Percentiles rank a stretch among this genome's conserved stretches.
These are phyloP conservation scores for Jasminum sambac DNA, from an alignment of 257 asterid genomes.

Conservation along the genomic window DNA sequence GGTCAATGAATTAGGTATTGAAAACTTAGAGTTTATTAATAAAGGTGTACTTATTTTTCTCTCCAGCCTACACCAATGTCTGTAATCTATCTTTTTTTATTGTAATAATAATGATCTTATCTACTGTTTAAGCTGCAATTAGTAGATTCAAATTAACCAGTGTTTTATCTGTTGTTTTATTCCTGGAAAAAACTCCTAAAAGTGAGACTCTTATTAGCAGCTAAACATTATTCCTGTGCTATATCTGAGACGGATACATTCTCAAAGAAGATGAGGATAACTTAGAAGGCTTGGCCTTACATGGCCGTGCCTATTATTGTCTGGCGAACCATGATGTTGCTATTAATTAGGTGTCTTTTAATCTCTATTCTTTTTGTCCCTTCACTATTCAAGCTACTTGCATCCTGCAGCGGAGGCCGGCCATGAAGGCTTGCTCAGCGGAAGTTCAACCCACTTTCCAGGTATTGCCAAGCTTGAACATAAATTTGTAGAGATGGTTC, in stretches of 20 bases:
- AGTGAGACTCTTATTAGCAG: constrained; percentile 60
- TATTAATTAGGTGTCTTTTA: constrained; percentile 60
- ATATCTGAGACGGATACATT: constrained; percentile 73
- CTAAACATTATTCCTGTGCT: constrained; percentile 74
- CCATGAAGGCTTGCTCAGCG: no score
- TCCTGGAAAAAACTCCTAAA: constrained; percentile 84
- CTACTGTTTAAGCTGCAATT: background rate
- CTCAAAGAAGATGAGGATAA: constrained; percentile 87
- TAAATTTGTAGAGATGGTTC: no score
- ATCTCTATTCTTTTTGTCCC: no score
- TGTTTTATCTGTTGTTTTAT: constrained; percentile 21
- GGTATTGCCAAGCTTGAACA: no score
- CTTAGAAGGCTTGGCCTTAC: constrained; percentile 77
- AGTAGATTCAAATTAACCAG: background rate
- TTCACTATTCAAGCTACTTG: no score
- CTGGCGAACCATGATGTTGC: constrained; percentile 96
- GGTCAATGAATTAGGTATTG: constrained; percentile 59
- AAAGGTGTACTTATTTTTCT: constrained; percentile 89
- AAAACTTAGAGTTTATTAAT: constrained; percentile 58
- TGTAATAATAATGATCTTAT: background rate
- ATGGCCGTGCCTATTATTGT: constrained; percentile 92
- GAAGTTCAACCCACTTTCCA: no score
- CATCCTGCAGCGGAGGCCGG: no score
- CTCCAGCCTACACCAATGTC: constrained; percentile 90
- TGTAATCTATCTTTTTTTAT: constrained; percentile 13